Conservation (phyloP, 371 early-diverging fungal species). For the Fennellomyces sp. region DNA sequence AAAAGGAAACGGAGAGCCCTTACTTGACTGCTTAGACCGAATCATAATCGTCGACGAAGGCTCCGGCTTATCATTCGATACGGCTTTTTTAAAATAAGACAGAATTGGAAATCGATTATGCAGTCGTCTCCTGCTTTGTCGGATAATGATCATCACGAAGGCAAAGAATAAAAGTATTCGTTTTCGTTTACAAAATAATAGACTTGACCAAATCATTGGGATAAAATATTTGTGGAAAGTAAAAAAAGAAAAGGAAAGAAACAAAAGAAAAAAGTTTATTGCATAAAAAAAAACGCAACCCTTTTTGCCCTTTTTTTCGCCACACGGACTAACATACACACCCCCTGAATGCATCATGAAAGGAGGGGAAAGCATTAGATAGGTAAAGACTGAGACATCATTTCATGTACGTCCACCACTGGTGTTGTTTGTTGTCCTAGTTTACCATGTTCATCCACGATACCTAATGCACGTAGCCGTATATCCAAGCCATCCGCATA, state of each 20-base stretch:
- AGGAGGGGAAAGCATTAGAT: neutral
- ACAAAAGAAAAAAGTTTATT: too few relatives aligned
- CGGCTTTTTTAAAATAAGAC: neutral
- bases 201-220: neutral
- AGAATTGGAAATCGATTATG: neutral
- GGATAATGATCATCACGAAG: neutral
- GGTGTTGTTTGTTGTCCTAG: neutral
- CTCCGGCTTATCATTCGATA: neutral
- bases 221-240: too few relatives aligned
- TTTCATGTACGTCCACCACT: conserved; percentile 14
- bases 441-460: conserved; percentile 28
- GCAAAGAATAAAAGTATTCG: too few relatives aligned
- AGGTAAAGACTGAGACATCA: conserved; percentile 17
- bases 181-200: too few relatives aligned
- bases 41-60: too few relatives aligned
- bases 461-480: conserved; percentile 31
- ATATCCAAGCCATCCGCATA: conserved; percentile 46
- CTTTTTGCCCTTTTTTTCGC: neutral
- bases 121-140: neutral
- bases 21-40: too few relatives aligned
- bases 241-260: too few relatives aligned
- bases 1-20: too few relatives aligned
- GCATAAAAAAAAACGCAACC: neutral
- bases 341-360: neutral
- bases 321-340: neutral